Evolutionary conservation across 345 rosid species (phyloP), one percentile per base, ranked within the genome.

Genomic region (Erodium maritimum): DNA sequence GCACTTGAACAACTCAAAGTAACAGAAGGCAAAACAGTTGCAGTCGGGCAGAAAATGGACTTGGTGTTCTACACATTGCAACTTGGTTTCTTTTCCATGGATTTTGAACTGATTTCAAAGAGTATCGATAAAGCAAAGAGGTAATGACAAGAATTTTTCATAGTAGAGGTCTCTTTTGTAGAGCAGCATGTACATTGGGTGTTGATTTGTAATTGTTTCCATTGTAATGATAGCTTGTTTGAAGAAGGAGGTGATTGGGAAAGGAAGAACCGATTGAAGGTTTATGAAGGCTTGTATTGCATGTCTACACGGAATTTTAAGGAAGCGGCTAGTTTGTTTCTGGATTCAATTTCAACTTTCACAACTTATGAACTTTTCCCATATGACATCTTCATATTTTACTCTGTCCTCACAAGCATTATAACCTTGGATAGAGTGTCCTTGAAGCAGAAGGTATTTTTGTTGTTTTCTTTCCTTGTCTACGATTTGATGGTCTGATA

Each of bases 201-300:
- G 29, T 42, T 54, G 54, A 21, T 17, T 24, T 48, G 46, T 21
- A 67, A 19, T 53, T 29, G 37, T 29, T 29, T 29, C 42, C 37
- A 22, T 22, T 57, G 50, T 61, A 50, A 33, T 67, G 67, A 34
- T 73, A 94, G 99, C 66, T 83, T 94, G 81, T 94, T 94, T 80
- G 99, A 94, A 74, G 99, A 86, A 76, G 99, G 99, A 72, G 99
- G 97, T 74, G 99, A 94, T 60, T 94, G 99, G 99, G 99, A 94
- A 73, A 86, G 89, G 82, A 94, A 94, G 83, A 94, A 94, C 67
- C 79, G 96, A 25, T 76, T 94, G 67, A 94, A 94, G 82, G 99
- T 90, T 57, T 94, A 94, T 17, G 97, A 90, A 78, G 99, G 99
- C 71, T 63, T 94, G 74, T 82, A 77, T 56, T 87, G 88, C 87